Evolutionary conservation across 2,329 filamentous ascomycete species (phyloP), one percentile per base, ranked within the genome.

Genomic region (Phialocephala sp.): DNA sequence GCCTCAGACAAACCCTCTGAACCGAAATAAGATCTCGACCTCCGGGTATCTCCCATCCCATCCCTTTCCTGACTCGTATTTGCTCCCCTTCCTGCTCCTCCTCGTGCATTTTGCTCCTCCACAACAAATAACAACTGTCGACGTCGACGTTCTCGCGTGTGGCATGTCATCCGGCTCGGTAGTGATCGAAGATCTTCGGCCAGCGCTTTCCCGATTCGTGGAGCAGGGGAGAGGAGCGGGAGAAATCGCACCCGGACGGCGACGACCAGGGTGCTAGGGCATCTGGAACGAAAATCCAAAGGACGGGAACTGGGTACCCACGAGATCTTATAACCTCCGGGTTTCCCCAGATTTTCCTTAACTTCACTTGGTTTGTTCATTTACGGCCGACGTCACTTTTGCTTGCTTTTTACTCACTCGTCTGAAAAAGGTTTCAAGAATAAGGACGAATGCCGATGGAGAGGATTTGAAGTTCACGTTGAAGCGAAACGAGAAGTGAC

Each of bases 161-260:
- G 50, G 50, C 50, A 54, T 54, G 50, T 54, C 50, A 54, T 54
- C 27, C 50, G 24, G 24, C 50, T 54, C 50, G 50, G 50, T 22
- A 45, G n/a, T 20, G 18, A 2, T 50, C 22, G n/a, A 45, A 14
- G 50, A 54, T 54, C 50, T 54, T 27, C 15, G 5, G 4, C 8
- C 6, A 9, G 47, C 20, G 8, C 20, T 15, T 54, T 54, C 50
- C 50, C 27, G 50, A 54, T 54, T 54, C 50, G 50, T n/a, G 12
- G 50, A 27, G 20, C 24, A 2, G 20, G 11, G 4, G 11, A 12
- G 5, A 20, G 9, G 50, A 32, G 20, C 50, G 50, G 50, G 50
- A 32, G 15, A 54, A 54, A 32, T 54, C 50, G 50, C 50, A 32
- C 27, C 50, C 50, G 50, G 50, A 54, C 22, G 24, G 22, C 22